Evolutionary conservation across 306 rosid species (phyloP).

Genomic region (Crataegus laevigata): DNA sequence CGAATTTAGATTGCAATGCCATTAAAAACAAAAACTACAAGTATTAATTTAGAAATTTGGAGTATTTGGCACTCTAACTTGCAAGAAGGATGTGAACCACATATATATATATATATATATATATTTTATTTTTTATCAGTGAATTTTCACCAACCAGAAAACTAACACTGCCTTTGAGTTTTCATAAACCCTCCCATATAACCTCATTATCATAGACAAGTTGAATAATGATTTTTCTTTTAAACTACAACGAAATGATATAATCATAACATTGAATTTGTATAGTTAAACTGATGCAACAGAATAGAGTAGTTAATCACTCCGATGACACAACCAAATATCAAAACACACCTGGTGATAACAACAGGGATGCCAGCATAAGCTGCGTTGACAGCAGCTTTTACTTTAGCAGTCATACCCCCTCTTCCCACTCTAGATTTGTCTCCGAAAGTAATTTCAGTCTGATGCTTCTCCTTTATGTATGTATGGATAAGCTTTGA

Average conservation of each 20-base stretch:
- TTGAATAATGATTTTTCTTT: background rate
- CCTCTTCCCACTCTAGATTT: constrained; percentile 99
- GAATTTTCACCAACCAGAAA: background rate
- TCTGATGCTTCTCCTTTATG: constrained; percentile 79
- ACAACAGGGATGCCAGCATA: constrained; percentile 92
- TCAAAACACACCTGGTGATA: constrained; percentile 66
- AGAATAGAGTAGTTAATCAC: background rate
- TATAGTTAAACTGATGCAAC: constrained; percentile 1
- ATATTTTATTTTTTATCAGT: background rate
- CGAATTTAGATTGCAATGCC: constrained; percentile 4
- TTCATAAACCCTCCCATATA: background rate
- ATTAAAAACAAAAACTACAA: background rate
- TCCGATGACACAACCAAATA: background rate
- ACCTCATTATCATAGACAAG: background rate
- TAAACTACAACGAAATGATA: background rate
- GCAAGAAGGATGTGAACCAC: background rate
- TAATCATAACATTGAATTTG: background rate
- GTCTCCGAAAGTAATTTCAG: constrained; percentile 93
- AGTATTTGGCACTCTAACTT: background rate
- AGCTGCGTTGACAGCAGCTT: constrained; percentile 87
- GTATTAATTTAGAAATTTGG: background rate
- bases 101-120: no score
- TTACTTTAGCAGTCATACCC: constrained; percentile 98
- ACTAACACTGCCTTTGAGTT: background rate
- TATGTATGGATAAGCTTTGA: constrained; percentile 91